A percentile compares a stretch with the other conserved stretches of the same genome.
Evolutionary conservation across 371 early-diverging fungal species (phyloP).

Genomic region (Dinochytrium kinnereticum): DNA sequence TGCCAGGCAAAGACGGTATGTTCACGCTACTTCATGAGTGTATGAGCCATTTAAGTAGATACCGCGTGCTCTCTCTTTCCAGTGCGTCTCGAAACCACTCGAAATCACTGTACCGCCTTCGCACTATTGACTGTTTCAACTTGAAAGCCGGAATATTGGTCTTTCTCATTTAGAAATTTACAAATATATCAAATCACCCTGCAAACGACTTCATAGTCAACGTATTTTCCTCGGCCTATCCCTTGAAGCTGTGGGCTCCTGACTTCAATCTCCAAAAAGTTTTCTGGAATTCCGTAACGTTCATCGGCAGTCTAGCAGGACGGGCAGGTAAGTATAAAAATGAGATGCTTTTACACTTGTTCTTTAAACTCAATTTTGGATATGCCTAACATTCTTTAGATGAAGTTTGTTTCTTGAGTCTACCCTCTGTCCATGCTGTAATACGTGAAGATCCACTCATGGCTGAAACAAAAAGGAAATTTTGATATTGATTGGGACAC

Average conservation of each 20-base stretch:
- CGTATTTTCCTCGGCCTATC: conserved; percentile 86
- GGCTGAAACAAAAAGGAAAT: no score
- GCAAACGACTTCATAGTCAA: conserved; percentile 95
- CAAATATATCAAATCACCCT: conserved; percentile 62
- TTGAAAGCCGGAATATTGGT: conserved; percentile 98
- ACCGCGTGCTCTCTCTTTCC: conserved; percentile 80
- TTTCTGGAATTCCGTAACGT: conserved; percentile 93
- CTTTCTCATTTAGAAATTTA: conserved; percentile 51
- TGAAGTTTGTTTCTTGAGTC: neutral
- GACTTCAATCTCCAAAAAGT: conserved; percentile 96
- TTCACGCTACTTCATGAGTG: conserved; percentile 71
- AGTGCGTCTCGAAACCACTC: conserved; percentile 96
- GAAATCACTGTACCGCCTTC: conserved; percentile 96
- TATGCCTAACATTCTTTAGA: conserved; percentile 21
- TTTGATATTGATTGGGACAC: neutral
- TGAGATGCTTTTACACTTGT: conserved; percentile 32
- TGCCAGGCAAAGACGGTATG: conserved; percentile 95
- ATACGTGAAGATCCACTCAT: no score
- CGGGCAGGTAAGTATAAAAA: no score
- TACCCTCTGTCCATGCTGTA: conserved; percentile 9
- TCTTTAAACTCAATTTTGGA: conserved; percentile 50
- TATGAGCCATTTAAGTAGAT: neutral
- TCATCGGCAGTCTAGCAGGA: conserved; percentile 86
- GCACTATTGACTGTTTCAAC: conserved; percentile 78
- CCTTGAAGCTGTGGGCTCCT: conserved; percentile 89